These are phyloP conservation scores for Phaeotremella fagi DNA, from an alignment of 768 basidiomycete species.

Conservation along the genomic window DNA sequence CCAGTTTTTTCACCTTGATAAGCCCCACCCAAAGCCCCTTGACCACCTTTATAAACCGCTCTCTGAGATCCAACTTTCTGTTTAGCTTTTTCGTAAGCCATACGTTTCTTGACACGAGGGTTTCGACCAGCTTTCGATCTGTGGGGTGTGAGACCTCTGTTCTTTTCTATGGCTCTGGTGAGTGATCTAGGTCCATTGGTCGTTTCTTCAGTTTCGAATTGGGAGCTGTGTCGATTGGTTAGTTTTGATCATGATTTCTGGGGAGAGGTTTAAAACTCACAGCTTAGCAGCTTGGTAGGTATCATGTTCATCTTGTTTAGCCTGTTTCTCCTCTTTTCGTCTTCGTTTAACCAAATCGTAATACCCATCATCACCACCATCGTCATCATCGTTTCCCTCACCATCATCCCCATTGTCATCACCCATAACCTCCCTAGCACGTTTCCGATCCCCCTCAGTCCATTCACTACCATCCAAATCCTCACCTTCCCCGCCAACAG, in stretches of 20 bases:
- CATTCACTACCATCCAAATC: conserved; percentile 49
- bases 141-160: conserved; percentile 87
- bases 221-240: conserved; percentile 46
- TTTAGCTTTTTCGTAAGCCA: conserved; percentile 88
- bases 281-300: conserved; percentile 47
- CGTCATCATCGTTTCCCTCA: conserved; percentile 48
- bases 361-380: conserved; percentile 59
- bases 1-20: conserved; percentile 92
- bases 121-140: conserved; percentile 87
- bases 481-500: conserved; percentile 51
- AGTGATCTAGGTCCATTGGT: conserved; percentile 67
- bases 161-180: conserved; percentile 84
- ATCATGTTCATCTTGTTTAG: conserved; percentile 79
- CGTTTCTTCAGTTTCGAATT: neutral
- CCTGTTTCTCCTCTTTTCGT: conserved; percentile 65
- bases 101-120: conserved; percentile 93
- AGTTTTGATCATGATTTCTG: neutral
- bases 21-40: conserved; percentile 58
- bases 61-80: conserved; percentile 84
- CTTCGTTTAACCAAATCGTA: conserved; percentile 81
- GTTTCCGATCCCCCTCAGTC: conserved; percentile 49
- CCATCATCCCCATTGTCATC: conserved; percentile 23
- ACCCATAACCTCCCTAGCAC: conserved; percentile 45
- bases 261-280: conserved; percentile 22
- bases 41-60: conserved; percentile 87